Base-by-base conservation (phyloP, 1,139 yeast genomes). In the Taphrina confusa region DNA sequence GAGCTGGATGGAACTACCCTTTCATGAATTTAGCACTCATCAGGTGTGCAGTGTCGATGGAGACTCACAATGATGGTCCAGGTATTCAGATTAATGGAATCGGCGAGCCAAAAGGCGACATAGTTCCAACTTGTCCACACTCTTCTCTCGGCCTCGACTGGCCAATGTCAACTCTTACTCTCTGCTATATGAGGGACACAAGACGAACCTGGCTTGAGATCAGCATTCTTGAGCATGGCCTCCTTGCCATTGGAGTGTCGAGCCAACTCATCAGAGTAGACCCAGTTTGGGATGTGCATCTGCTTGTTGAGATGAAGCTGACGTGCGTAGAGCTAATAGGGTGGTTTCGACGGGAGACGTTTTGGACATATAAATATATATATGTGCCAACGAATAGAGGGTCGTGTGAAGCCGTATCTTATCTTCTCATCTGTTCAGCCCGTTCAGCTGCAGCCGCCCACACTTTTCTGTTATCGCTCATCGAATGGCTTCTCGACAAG, bases 21-120 rank as follows among this genome's bases (percentile, higher is more conserved):
- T n/a, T n/a, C n/a, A n/a, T n/a, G n/a, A n/a, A n/a, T n/a, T n/a
- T n/a, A n/a, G 1, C 6, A 1, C 1, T 18, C 25, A 34, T 34
- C 16, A n/a, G 14, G 9, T 2, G 16, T 2, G 14, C n/a, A n/a
- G 39, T n/a, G 2, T 12, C 9, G 9, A 4, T 14, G 5, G 42
- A 37, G 5, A 2, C 9, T 14, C 42, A 42, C 52, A 9, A 55
- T 33, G 46, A 89, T 87, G 74, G 87, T 91, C 91, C 94, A 88
- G 9, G 96, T 87, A 70, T 86, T 87, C 68, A 89, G 83, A 71
- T 88, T 88, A 74, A 89, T 86, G 25, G 94, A 56, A 51, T 64
- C 66, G 4, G 61, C 49, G n/a, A 64, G 50, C 66, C 66, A 64
- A 55, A 62, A 64, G 20, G 62, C 49, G 25, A 63, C 63, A 49